These are phyloP conservation scores for Hyparrhenia diplandra DNA, from an alignment of 176 grass and related monocot genomes.

Conservation along the genomic window DNA sequence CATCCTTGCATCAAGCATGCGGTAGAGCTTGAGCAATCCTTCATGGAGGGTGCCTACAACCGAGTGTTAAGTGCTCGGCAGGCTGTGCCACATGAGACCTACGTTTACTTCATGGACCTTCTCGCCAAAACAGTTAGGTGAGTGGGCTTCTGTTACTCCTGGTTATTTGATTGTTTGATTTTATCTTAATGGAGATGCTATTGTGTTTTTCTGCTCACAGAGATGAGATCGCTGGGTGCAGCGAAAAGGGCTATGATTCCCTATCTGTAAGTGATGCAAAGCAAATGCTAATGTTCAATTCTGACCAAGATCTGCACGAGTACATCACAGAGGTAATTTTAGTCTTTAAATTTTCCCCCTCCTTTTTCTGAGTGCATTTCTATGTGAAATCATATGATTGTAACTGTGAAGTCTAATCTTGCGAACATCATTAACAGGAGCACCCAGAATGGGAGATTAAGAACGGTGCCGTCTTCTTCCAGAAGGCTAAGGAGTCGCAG, in stretches of 20 bases:
- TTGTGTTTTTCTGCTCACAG: conserved; percentile 24
- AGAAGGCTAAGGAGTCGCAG: conserved; percentile 79
- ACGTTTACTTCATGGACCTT: conserved; percentile 97
- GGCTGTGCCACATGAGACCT: conserved; percentile 69
- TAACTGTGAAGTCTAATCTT: not conserved
- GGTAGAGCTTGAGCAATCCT: conserved; percentile 78
- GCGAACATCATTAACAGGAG: conserved; percentile 37
- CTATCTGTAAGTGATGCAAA: conserved; percentile 81
- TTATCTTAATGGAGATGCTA: not conserved
- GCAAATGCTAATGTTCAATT: conserved; percentile 82
- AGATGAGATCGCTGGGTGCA: conserved; percentile 97
- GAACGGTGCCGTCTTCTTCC: conserved; percentile 65
- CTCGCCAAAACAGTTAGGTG: conserved; percentile 96
- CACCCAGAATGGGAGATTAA: conserved; percentile 88
- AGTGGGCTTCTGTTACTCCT: conserved; percentile 17
- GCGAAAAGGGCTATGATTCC: conserved; percentile 89
- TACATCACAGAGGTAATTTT: conserved; percentile 74
- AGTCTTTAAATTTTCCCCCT: not conserved
- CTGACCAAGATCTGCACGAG: conserved; percentile 78
- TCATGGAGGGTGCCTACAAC: conserved; percentile 89
- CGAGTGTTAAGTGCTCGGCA: conserved; percentile 68
- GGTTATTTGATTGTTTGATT: conserved; percentile 1
- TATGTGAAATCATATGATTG: not conserved
- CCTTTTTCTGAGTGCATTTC: not conserved
- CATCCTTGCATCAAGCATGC: conserved; percentile 77